These are phyloP conservation scores for Dalechampia spathulata DNA, from an alignment of 441 rosid species.

Conservation along the genomic window DNA sequence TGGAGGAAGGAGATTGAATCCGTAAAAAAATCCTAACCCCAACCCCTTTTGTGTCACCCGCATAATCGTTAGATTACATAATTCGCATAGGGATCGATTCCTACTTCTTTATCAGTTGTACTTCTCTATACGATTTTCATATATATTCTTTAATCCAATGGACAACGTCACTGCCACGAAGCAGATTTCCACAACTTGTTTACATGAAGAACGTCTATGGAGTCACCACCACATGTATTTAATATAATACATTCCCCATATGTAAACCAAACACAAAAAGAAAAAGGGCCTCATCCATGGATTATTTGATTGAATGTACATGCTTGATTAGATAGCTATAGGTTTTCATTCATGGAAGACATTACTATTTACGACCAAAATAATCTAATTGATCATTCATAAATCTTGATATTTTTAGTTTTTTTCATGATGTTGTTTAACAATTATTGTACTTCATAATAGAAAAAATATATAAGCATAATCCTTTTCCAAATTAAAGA, in stretches of 20 bases:
- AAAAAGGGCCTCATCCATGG: no score
- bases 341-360: no score
- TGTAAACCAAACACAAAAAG: no score
- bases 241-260: no score
- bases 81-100: constrained; percentile 23
- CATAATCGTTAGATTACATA: constrained; percentile 24
- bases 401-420: no score
- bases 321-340: no score
- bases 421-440: no score
- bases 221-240: constrained; percentile 16
- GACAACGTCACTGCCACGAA: constrained; percentile 28
- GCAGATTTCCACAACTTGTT: constrained; percentile 9
- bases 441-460: neutral
- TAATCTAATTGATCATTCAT: no score
- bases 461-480: neutral
- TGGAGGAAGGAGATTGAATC: neutral
- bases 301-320: no score
- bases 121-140: neutral
- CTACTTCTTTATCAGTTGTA: neutral
- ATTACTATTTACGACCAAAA: no score
- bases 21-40: neutral
- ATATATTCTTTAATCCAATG: constrained; percentile 11
- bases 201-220: constrained; percentile 9
- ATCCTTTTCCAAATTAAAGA: no score
- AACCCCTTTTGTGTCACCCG: constrained; percentile 16